A percentile compares a stretch with the other conserved stretches of the same genome.
Evolutionary conservation across 148 eudicot species (phyloP).

Genomic region (Cornus florida): DNA sequence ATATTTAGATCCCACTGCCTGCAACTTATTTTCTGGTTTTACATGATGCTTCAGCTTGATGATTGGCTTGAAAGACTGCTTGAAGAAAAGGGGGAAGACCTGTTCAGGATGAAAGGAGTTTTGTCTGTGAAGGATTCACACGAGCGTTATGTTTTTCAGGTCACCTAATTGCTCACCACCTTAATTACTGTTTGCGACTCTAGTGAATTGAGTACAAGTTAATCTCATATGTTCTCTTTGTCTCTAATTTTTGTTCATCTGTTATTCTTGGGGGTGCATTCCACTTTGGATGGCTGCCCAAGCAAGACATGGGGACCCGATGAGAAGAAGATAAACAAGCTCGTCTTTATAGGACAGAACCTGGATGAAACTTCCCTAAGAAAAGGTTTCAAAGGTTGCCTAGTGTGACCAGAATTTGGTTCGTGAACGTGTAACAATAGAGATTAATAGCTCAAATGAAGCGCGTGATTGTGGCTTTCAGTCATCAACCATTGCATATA

Average conservation of each 20-base stretch:
- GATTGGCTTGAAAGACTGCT: conserved; percentile 92
- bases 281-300: no score
- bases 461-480: no score
- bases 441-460: no score
- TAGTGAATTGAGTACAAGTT: neutral
- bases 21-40: conserved; percentile 4
- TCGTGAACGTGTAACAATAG: no score
- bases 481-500: no score
- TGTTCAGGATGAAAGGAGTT: conserved; percentile 93
- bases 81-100: conserved; percentile 89
- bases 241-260: neutral
- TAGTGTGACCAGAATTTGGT: no score
- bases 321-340: no score
- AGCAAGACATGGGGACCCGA: no score
- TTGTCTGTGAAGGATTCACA: conserved; percentile 68
- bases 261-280: conserved; percentile 77
- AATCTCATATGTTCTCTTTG: neutral
- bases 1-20: neutral
- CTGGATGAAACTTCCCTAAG: no score
- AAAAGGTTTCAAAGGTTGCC: no score
- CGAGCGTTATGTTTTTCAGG: conserved; percentile 84
- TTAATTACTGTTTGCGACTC: no score
- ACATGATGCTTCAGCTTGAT: conserved; percentile 63
- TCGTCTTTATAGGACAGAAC: no score
- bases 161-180: neutral